These are phyloP conservation scores for Aspergillus melleus DNA, from an alignment of 2,329 filamentous ascomycete genomes.

Conservation along the genomic window DNA sequence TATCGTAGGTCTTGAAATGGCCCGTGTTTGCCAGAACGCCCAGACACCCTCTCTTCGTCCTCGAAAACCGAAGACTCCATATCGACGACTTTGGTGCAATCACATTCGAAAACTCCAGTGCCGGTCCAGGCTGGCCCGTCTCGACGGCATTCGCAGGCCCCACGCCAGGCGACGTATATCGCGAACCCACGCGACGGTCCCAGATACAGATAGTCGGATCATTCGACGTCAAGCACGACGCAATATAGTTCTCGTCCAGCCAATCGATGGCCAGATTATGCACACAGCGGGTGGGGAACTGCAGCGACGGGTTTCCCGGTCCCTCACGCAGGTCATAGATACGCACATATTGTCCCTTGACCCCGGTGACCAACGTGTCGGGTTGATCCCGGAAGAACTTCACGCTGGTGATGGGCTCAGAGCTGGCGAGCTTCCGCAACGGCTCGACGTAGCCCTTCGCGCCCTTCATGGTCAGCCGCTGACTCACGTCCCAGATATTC, in stretches of 20 bases:
- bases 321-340: conserved; percentile 61
- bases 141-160: conserved; percentile 31
- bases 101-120: conserved; percentile 59
- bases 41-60: conserved; percentile 57
- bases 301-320: conserved; percentile 42
- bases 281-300: conserved; percentile 59
- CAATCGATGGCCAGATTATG: conserved; percentile 66
- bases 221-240: conserved; percentile 55
- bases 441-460: conserved; percentile 47
- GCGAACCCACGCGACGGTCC: conserved; percentile 56
- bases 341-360: conserved; percentile 60
- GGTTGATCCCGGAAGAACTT: conserved; percentile 63
- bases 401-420: conserved; percentile 63
- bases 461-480: conserved; percentile 40
- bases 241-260: conserved; percentile 65
- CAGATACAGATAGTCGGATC: conserved; percentile 62
- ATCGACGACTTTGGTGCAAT: conserved; percentile 55
- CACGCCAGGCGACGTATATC: conserved; percentile 38
- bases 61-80: conserved; percentile 64
- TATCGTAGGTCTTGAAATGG: conserved; percentile 58
- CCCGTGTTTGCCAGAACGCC: conserved; percentile 61
- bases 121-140: conserved; percentile 45
- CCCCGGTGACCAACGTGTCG: conserved; percentile 61
- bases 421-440: conserved; percentile 60
- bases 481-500: conserved; percentile 64